A percentile compares a stretch with the other conserved stretches of the same genome.
Conservation (phyloP, 345 rosid genomes). For the Eucalyptus curtisii region DNA sequence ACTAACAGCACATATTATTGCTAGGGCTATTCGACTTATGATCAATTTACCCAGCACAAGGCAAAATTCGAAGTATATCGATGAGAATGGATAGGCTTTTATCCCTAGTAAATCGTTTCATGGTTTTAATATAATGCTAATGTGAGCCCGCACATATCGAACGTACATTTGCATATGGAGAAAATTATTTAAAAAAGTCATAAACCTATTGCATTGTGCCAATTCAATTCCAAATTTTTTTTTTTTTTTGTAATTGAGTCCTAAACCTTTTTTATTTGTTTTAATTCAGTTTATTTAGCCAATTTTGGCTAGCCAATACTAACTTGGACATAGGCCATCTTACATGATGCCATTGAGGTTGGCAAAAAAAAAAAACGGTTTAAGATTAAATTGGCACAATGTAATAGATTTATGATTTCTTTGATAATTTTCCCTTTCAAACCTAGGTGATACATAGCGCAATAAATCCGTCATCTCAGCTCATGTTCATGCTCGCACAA, state of each 20-base stretch:
- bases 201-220: rapidly evolving
- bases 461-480: background rate
- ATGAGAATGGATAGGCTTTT: background rate
- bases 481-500: background rate
- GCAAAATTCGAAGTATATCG: background rate
- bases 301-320: rapidly evolving
- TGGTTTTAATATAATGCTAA: background rate
- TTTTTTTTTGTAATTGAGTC: no score
- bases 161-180: no score
- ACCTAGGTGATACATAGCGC: background rate
- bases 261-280: rapidly evolving
- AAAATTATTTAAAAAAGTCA: no score
- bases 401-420: no score
- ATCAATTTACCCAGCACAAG: background rate
- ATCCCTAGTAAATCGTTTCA: background rate
- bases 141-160: no score
- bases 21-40: background rate
- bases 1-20: background rate
- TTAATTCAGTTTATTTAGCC: no score
- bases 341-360: no score
- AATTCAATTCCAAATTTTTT: no score
- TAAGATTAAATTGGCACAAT: no score
- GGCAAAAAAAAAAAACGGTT: rapidly evolving
- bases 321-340: rapidly evolving
- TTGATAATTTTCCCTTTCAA: background rate